These are phyloP conservation scores for Aspergillus haitiensis DNA, from an alignment of 495 filamentous ascomycete genomes.

Conservation along the genomic window DNA sequence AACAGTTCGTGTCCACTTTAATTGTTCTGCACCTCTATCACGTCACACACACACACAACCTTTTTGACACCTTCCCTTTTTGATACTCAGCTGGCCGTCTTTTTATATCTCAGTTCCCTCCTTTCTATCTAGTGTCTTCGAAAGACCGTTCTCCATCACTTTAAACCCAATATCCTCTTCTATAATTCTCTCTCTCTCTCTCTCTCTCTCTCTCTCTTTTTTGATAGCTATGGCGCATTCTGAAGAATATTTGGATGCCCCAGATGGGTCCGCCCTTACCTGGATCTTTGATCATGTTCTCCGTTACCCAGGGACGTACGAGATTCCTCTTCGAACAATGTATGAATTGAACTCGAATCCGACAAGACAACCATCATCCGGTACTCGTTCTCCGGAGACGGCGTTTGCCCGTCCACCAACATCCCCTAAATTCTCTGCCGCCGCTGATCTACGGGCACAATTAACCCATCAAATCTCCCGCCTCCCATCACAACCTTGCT, in stretches of 20 bases:
- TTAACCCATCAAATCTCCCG: slow-evolving; percentile 65
- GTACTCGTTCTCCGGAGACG: slow-evolving; percentile 34
- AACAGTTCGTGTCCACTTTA: slow-evolving; percentile 23
- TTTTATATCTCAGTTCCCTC: slow-evolving; percentile 23
- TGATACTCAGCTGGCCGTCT: slow-evolving; percentile 10
- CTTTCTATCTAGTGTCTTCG: slow-evolving; percentile 7
- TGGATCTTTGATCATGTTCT: slow-evolving; percentile 71
- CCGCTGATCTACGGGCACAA: slow-evolving; percentile 61
- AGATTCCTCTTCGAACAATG: slow-evolving; percentile 73
- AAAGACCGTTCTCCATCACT: slow-evolving; percentile 7
- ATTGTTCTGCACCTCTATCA: slow-evolving; percentile 27
- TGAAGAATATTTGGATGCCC: slow-evolving; percentile 25
- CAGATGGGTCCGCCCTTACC: slow-evolving; percentile 48
- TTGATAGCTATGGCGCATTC: slow-evolving; percentile 27
- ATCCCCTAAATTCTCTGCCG: slow-evolving; percentile 42
- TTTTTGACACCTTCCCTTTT: slow-evolving; percentile 17
- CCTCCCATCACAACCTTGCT: slow-evolving; percentile 62
- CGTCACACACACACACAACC: slow-evolving; percentile 23
- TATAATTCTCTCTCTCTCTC: neutral
- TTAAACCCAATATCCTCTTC: neutral
- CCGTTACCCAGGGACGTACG: slow-evolving; percentile 64
- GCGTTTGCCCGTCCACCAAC: slow-evolving; percentile 39
- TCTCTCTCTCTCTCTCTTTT: neutral
- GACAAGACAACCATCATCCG: slow-evolving; percentile 40
- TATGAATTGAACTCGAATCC: slow-evolving; percentile 69